Evolutionary conservation across 768 basidiomycete genomes (phyloP), one percentile per base, ranked within the genome.

Genomic region (Rhodotorula kratochvilovae): DNA sequence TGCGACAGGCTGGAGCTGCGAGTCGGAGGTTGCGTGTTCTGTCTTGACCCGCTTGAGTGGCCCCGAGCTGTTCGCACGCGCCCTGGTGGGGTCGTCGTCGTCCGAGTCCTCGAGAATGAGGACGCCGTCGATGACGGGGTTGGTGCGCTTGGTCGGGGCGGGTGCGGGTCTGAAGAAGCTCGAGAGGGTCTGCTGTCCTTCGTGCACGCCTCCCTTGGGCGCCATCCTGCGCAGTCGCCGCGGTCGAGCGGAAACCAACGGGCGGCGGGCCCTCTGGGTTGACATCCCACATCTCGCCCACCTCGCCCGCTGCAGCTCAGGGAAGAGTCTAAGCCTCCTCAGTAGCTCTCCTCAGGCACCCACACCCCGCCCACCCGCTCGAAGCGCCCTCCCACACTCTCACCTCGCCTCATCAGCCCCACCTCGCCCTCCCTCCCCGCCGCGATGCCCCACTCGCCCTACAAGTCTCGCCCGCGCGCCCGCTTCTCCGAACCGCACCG

Each of bases 111-210:
- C 5, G 58, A 70, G 62, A 53, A 64, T 3, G 57, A 67, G 48
- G 17, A 63, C 55, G 23, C 46, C 50, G 50, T 16, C 19, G 3
- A 3, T 1, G 23, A 25, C 33, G 2, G 21, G 17, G 42, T 42
- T 29, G 27, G 25, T 55, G 27, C 25, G 50, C 50, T 33, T 43
- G 2, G n/a, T 46, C 8, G 25, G 12, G 10, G 46, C 10, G 0
- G 56, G 42, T n/a, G 51, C 51, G 11, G 56, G 64, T 19, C 42
- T 51, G 50, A 63, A 70, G 66, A 74, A 74, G 46, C 25, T 29
- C 17, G 73, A 74, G 31, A 67, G 54, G 45, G 36, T 36, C 53
- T 55, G 39, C 46, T 53, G 46, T 0, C 59, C 69, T 29, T 31
- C 60, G 2, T 23, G 17, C 6, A 58, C 63, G 7, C 58, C 31